Percentiles rank a stretch among this genome's conserved stretches.
Conservation (phyloP, 305 asterid species). For the Caryopteris hybrid region DNA sequence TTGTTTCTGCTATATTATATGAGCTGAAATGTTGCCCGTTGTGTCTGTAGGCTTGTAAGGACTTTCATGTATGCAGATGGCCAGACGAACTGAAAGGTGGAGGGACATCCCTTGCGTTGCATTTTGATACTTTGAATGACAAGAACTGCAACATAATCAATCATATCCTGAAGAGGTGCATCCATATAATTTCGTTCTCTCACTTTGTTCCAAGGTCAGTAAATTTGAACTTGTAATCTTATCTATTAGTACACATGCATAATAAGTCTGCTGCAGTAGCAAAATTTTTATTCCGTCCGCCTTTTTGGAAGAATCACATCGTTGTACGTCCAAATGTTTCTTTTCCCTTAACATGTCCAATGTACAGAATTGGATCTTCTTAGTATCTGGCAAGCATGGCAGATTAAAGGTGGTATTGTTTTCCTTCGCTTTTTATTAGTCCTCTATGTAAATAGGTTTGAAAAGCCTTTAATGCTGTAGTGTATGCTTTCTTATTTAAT, state of each 20-base stretch:
- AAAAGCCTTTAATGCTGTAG: neutral
- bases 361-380: neutral
- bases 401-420: neutral
- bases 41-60: slow-evolving; percentile 74
- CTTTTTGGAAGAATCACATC: neutral
- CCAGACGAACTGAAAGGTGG: slow-evolving; percentile 50
- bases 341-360: neutral
- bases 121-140: slow-evolving; percentile 79
- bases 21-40: slow-evolving; percentile 16
- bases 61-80: slow-evolving; percentile 86
- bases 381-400: neutral
- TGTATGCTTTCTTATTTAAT: too few species aligned
- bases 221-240: slow-evolving; percentile 6
- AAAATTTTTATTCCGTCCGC: neutral
- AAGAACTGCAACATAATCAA: slow-evolving; percentile 36
- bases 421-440: neutral
- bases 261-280: neutral
- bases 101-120: slow-evolving; percentile 60
- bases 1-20: neutral
- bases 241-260: neutral
- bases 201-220: slow-evolving; percentile 87
- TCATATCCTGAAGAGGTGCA: slow-evolving; percentile 57
- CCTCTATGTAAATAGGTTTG: neutral
- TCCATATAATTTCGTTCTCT: slow-evolving; percentile 62
- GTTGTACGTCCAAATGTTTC: neutral